Evolutionary conservation across 2,329 filamentous ascomycete genomes (phyloP).

Genomic region (Nannizziopsis arthrosporioides): DNA sequence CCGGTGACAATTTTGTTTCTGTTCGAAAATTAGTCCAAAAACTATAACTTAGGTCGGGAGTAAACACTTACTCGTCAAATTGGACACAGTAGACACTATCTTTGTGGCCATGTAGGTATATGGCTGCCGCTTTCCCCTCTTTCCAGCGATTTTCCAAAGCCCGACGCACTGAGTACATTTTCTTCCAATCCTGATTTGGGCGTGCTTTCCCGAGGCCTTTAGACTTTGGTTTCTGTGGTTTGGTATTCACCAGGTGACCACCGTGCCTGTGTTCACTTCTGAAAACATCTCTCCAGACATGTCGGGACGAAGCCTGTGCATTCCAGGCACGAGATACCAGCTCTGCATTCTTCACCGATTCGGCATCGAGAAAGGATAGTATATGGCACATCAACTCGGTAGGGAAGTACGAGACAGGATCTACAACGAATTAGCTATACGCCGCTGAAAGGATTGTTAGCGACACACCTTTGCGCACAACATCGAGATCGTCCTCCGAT

Average conservation of each 20-base stretch:
- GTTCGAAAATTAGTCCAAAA: slow-evolving; percentile 8
- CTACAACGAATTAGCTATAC: slow-evolving; percentile 24
- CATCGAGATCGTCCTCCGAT: slow-evolving; percentile 23
- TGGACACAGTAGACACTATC: slow-evolving; percentile 98
- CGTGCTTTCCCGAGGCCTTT: slow-evolving; percentile 42
- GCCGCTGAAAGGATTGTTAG: neutral
- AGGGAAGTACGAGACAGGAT: slow-evolving; percentile 46
- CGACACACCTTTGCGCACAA: slow-evolving; percentile 29
- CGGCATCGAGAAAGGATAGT: slow-evolving; percentile 48
- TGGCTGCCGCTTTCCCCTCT: slow-evolving; percentile 61
- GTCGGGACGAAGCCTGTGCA: slow-evolving; percentile 42
- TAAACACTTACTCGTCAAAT: slow-evolving; percentile 70
- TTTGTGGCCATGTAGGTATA: slow-evolving; percentile 84
- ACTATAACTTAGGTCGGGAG: neutral
- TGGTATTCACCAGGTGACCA: slow-evolving; percentile 22
- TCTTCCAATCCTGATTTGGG: slow-evolving; percentile 69
- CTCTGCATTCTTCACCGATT: slow-evolving; percentile 44
- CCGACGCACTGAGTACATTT: slow-evolving; percentile 66
- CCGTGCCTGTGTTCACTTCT: slow-evolving; percentile 42
- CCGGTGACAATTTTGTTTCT: slow-evolving; percentile 93
- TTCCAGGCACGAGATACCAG: slow-evolving; percentile 48
- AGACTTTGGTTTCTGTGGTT: neutral
- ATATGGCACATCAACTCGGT: slow-evolving; percentile 49
- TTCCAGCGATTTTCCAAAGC: slow-evolving; percentile 71
- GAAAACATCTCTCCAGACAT: slow-evolving; percentile 54